phyloP scores from a whole-genome alignment of 2,329 filamentous ascomycete species.

The Macrophomina pseudophaseolina region DNA sequence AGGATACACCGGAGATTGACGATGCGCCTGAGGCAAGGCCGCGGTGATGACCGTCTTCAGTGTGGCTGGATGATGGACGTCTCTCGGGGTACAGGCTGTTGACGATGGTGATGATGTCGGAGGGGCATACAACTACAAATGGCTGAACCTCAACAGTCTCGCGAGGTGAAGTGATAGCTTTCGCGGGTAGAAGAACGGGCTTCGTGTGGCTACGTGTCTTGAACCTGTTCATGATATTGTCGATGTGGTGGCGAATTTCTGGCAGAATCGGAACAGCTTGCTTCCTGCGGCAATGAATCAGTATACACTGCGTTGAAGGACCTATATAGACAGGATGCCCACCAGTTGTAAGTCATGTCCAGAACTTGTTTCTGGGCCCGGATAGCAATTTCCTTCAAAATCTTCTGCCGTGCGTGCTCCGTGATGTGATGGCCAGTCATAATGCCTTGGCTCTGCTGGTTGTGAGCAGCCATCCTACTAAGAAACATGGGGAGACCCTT shows the following conservation, averaged over 20 bases:
- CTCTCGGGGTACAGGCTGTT: slow-evolving; percentile 83
- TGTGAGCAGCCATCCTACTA: slow-evolving; percentile 39
- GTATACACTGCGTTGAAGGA: slow-evolving; percentile 21
- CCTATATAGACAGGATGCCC: slow-evolving; percentile 39
- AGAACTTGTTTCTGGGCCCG: slow-evolving; percentile 79
- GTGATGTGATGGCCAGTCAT: slow-evolving; percentile 92
- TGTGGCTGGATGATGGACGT: slow-evolving; percentile 64
- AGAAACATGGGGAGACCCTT: slow-evolving; percentile 32
- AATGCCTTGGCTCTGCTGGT: slow-evolving; percentile 59
- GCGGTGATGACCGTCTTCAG: slow-evolving; percentile 51
- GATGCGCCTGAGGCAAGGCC: slow-evolving; percentile 55
- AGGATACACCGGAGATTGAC: slow-evolving; percentile 53
- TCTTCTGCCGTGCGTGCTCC: slow-evolving; percentile 82
- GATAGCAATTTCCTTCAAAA: slow-evolving; percentile 75
- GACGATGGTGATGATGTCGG: slow-evolving; percentile 79
- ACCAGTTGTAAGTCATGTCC: slow-evolving; percentile 74
- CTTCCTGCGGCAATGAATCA: slow-evolving; percentile 48
- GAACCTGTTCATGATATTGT: slow-evolving; percentile 71
- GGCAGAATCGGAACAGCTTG: slow-evolving; percentile 68
- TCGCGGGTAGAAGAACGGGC: slow-evolving; percentile 70
- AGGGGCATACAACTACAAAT: slow-evolving; percentile 78
- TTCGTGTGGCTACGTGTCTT: slow-evolving; percentile 45
- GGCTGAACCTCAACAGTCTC: slow-evolving; percentile 81
- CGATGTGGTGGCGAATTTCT: slow-evolving; percentile 70
- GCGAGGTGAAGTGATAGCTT: slow-evolving; percentile 72